phyloP scores from a whole-genome alignment of 306 rosid species.

The Cicer chorassanicum region DNA sequence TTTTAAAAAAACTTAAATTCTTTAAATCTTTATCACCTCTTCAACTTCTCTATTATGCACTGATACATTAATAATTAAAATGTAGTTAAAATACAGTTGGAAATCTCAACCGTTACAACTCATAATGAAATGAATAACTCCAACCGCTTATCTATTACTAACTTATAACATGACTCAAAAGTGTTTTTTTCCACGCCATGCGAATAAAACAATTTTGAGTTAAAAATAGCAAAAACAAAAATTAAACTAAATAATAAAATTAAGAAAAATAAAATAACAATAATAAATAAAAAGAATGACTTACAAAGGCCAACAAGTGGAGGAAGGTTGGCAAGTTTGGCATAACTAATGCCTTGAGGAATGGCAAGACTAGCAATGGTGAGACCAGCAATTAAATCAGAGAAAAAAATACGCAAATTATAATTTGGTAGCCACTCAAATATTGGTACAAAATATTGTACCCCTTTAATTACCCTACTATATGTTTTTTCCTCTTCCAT shows the following conservation, averaged over 20 bases:
- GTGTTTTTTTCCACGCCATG: neutral
- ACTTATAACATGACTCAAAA: no score
- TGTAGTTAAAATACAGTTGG: no score
- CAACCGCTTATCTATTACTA: no score
- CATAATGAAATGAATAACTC: no score
- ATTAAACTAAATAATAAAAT: neutral
- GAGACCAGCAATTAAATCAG: slow-evolving; percentile 78
- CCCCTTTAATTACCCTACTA: slow-evolving; percentile 41
- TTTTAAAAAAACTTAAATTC: no score
- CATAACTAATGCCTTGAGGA: slow-evolving; percentile 94
- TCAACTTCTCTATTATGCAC: no score
- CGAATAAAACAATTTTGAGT: neutral
- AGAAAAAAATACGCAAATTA: slow-evolving; percentile 39
- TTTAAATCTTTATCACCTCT: no score
- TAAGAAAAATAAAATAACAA: neutral
- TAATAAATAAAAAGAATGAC: neutral
- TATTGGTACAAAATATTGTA: slow-evolving; percentile 70
- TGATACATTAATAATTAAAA: no score
- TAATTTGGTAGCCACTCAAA: slow-evolving; percentile 76
- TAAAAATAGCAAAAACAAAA: neutral
- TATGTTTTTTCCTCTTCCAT: slow-evolving; percentile 11
- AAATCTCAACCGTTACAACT: no score
- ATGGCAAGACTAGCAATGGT: slow-evolving; percentile 92
- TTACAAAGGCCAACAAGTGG: slow-evolving; percentile 86
- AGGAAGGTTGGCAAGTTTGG: slow-evolving; percentile 70